Conservation (phyloP, 495 filamentous ascomycete genomes). For the Usnea hakonensis region DNA sequence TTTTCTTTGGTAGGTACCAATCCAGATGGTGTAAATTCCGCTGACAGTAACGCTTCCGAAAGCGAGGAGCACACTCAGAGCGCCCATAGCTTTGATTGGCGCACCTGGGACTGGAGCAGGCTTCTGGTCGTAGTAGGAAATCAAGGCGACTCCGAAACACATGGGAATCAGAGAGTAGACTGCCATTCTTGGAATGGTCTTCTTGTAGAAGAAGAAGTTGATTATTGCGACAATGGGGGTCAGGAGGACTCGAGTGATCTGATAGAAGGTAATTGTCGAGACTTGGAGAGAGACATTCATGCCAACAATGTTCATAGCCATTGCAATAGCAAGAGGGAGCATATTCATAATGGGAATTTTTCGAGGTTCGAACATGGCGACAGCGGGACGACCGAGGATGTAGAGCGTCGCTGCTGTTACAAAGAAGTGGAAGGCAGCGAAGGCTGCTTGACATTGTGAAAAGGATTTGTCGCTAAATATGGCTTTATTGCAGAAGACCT, state of each 20-base stretch:
- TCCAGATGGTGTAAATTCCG: constrained; percentile 63
- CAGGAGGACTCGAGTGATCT: constrained; percentile 62
- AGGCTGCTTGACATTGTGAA: constrained; percentile 58
- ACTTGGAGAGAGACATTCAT: constrained; percentile 65
- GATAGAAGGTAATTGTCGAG: constrained; percentile 68
- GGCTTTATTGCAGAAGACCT: constrained; percentile 73
- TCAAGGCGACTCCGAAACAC: constrained; percentile 59
- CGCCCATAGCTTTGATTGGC: constrained; percentile 42
- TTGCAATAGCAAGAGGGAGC: constrained; percentile 58
- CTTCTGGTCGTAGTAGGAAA: constrained; percentile 64
- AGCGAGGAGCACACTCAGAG: constrained; percentile 55
- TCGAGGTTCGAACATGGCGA: constrained; percentile 54
- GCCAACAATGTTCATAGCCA: constrained; percentile 60
- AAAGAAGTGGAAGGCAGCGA: constrained; percentile 67
- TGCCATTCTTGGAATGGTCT: constrained; percentile 45
- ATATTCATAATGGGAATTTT: constrained; percentile 48
- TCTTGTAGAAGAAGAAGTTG: constrained; percentile 57
- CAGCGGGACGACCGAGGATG: constrained; percentile 52
- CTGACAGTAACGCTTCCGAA: constrained; percentile 56
- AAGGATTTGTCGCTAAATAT: constrained; percentile 63
- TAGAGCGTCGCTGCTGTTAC: constrained; percentile 60
- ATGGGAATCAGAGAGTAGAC: constrained; percentile 49
- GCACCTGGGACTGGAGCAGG: constrained; percentile 38
- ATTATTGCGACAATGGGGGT: constrained; percentile 61
- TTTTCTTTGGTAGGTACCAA: constrained; percentile 58